Evolutionary conservation across 371 early-diverging fungal species (phyloP).

Genomic region (Fennellomyces sp.): DNA sequence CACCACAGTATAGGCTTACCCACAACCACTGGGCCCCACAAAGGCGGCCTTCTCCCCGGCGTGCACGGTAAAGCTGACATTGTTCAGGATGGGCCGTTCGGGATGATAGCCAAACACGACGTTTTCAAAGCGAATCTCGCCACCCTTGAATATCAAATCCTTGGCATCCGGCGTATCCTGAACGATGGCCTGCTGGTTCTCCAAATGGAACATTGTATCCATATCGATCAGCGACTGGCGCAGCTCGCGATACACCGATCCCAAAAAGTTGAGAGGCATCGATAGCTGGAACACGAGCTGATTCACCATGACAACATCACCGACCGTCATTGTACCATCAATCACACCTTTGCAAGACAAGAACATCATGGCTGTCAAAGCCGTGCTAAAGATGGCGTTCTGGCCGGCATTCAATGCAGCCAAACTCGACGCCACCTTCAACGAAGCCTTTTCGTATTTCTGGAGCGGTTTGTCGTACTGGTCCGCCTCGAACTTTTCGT

Average conservation of each 20-base stretch:
- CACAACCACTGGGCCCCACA: slow-evolving; percentile 96
- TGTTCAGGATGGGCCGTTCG: slow-evolving; percentile 74
- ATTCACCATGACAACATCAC: slow-evolving; percentile 97
- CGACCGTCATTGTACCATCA: slow-evolving; percentile 85
- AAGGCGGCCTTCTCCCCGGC: slow-evolving; percentile 90
- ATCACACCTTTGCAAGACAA: slow-evolving; percentile 89
- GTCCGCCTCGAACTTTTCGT: slow-evolving; percentile 84
- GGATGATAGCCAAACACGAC: slow-evolving; percentile 88
- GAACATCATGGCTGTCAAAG: slow-evolving; percentile 92
- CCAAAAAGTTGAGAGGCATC: slow-evolving; percentile 94
- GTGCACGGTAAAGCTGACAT: slow-evolving; percentile 83
- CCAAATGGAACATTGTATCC: slow-evolving; percentile 91
- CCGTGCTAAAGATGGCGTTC: slow-evolving; percentile 87
- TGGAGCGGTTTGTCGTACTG: slow-evolving; percentile 84
- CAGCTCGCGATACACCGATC: slow-evolving; percentile 95
- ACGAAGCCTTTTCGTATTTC: slow-evolving; percentile 90
- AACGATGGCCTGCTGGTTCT: slow-evolving; percentile 57
- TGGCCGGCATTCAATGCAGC: slow-evolving; percentile 94
- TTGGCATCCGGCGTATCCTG: slow-evolving; percentile 60
- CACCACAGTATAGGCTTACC: slow-evolving; percentile 41
- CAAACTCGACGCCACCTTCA: slow-evolving; percentile 86
- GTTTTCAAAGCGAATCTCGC: slow-evolving; percentile 81
- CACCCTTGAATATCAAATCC: slow-evolving; percentile 58
- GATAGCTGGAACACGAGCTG: slow-evolving; percentile 94
- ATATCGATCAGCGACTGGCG: slow-evolving; percentile 94